Evolutionary conservation across 768 basidiomycete species (phyloP), one percentile per base, ranked within the genome.

Genomic region (Tricholomella constricta): DNA sequence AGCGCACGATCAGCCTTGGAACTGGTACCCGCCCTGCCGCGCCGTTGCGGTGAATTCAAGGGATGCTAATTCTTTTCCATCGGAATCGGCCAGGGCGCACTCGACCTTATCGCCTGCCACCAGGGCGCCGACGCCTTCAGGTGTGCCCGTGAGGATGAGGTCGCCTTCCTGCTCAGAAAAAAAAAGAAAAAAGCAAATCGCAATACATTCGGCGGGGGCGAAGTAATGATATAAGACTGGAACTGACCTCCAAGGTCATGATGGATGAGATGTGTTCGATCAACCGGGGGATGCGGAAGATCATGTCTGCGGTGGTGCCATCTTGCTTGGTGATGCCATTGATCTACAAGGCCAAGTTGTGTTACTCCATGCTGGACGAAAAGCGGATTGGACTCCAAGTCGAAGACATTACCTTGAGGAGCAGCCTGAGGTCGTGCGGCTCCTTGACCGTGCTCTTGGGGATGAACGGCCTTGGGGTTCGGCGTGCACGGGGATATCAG

Each of bases 251-350:
- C n/a, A 99, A 79, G 0, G 88, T 87, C 94, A 98, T 97, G 70
- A 99, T 95, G 4, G 92, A 90, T 2, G 94, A 96, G 50, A 96
- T 80, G 64, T 96, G 94, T 58, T 89, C 84, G 57, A 98, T 88
- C 45, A 98, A 78, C 19, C 83, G 78, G 1, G 94, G 93, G 32
- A 98, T 94, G 26, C 78, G 80, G 77, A 95, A 96, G 38, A 97
- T 89, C 94, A 98, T 97, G 67, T 95, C 88, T 12, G 74, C 69
- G 4, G 95, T 94, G 22, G 79, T 84, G 2, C 94, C 95, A 51
- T 90, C 78, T 69, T 99, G 97, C 65, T 90, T 94, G 49, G 81
- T 72, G 17, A 76, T 70, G 35, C 86, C 94, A 56, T 98, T 96
- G 64, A 98, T 83, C 91, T 94, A 26, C 36, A 15, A 37, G n/a